Evolutionary conservation across 2,329 filamentous ascomycete species (phyloP).

Genomic region (Stylonectria norvegica): DNA sequence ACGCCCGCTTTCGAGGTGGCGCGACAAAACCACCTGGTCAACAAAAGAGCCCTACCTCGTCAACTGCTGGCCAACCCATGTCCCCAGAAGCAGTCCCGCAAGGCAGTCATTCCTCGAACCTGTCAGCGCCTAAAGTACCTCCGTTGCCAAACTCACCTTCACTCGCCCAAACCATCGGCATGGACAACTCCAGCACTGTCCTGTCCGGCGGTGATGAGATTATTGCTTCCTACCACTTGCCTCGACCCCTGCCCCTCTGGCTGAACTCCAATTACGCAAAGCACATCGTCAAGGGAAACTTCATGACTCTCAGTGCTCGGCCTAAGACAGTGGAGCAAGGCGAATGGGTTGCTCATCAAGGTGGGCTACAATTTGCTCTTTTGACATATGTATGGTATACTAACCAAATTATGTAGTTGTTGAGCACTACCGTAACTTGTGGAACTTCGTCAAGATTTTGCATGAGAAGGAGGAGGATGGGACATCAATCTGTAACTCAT

Average conservation of each 20-base stretch:
- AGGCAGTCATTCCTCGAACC: slow-evolving; percentile 50
- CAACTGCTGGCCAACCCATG: slow-evolving; percentile 43
- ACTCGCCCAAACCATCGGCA: slow-evolving; percentile 63
- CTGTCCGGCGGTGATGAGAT: slow-evolving; percentile 51
- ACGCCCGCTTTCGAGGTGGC: slow-evolving; percentile 57
- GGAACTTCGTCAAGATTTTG: slow-evolving; percentile 84
- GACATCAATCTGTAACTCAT: slow-evolving; percentile 76
- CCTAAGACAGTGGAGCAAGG: slow-evolving; percentile 91
- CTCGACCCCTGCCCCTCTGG: slow-evolving; percentile 64
- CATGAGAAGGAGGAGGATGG: slow-evolving; percentile 82
- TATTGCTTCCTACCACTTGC: slow-evolving; percentile 60
- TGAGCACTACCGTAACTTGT: slow-evolving; percentile 86
- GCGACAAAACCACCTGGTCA: slow-evolving; percentile 49
- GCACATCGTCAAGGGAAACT: slow-evolving; percentile 95
- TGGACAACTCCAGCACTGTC: slow-evolving; percentile 57
- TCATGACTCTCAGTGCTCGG: slow-evolving; percentile 93
- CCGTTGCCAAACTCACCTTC: slow-evolving; percentile 62
- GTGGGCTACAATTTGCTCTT: slow-evolving; percentile 41
- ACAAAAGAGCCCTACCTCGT: slow-evolving; percentile 52
- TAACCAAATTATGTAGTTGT: slow-evolving; percentile 60
- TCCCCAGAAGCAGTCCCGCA: slow-evolving; percentile 46
- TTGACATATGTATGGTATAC: background rate
- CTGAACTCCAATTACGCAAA: slow-evolving; percentile 72
- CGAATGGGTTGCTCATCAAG: slow-evolving; percentile 95
- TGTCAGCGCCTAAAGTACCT: slow-evolving; percentile 55